Evolutionary conservation across 129 eudicot species (phyloP), one percentile per base, ranked within the genome.

Genomic region (Apium graveolens): DNA sequence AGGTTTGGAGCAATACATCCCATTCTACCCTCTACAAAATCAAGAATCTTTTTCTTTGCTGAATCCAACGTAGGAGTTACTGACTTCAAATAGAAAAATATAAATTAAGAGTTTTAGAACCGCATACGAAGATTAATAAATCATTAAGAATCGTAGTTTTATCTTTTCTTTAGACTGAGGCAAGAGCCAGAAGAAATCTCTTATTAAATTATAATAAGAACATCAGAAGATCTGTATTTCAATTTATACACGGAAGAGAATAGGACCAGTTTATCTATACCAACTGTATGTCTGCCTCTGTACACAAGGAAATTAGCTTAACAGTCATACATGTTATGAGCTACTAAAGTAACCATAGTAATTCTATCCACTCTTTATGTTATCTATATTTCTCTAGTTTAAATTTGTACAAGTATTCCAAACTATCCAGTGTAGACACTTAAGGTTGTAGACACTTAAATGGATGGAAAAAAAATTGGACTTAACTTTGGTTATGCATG

Each of bases 1-100:
- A 94, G 87, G 76, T 94, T 94, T 3, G 98, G 98, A 14, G 98
- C 98, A 65, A 94, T 91, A 75, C 88, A 91, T 14, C 90, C 93
- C 97, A 94, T 94, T 81, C 98, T 83, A 78, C 90, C 84, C 83
- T 91, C 97, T 29, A 94, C 96, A 63, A 89, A 94, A 80, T 91
- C 98, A 65, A 94, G 91, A 73, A 94, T 90, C 72, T 94, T 91
- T 74, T 91, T 91, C 90, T 88, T 94, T 34, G 98, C 85, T 18
- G 86, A 80, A 78, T 94, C 98, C 4, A 94, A 86, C 11, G 86
- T 85, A 38, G 91, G 97, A 46, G 93, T 41, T 11, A 12, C 32
- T 31, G 21, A 66, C 12, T 31, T 31, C 31, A 21, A 65, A 29
- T 29, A 31, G 18, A 11, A 29, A 65, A 12, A 57, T 57, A n/a